A percentile compares a stretch with the other conserved stretches of the same genome.
Conservation (phyloP, 306 rosid species). For the Delonix regia region DNA sequence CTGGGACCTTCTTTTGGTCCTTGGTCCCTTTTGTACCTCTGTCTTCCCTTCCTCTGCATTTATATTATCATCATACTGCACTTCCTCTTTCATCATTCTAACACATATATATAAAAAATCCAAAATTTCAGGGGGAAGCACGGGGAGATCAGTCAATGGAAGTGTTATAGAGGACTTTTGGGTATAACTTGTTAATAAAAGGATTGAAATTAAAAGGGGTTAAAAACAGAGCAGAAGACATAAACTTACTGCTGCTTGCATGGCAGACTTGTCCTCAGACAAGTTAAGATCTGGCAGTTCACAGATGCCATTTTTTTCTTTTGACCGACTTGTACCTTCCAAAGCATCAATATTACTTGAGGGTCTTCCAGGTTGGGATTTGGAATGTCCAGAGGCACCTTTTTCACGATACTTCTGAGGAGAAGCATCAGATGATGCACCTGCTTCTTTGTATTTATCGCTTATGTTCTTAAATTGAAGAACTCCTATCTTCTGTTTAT, state of each 20-base stretch:
- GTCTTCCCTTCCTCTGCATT: not conserved
- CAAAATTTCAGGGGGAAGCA: not conserved
- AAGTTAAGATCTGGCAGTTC: slow-evolving; percentile 71
- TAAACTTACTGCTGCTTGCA: slow-evolving; percentile 67
- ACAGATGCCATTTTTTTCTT: slow-evolving; percentile 68
- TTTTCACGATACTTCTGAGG: slow-evolving; percentile 67
- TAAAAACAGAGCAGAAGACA: slow-evolving; percentile 15
- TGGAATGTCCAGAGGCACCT: slow-evolving; percentile 59
- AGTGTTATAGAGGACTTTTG: slow-evolving; percentile 12
- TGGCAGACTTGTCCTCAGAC: slow-evolving; percentile 54
- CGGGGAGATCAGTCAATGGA: not conserved
- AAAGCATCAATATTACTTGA: slow-evolving; percentile 47
- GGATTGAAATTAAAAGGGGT: slow-evolving; percentile 12
- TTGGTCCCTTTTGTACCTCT: not conserved
- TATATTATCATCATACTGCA: not conserved
- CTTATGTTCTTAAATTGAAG: slow-evolving; percentile 59
- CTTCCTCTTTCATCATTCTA: not conserved
- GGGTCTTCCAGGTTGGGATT: slow-evolving; percentile 65
- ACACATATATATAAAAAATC: not conserved
- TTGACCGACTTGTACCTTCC: slow-evolving; percentile 53
- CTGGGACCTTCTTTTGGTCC: not conserved
- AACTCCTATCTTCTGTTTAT: slow-evolving; percentile 64
- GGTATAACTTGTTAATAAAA: slow-evolving; percentile 3
- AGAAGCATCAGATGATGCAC: slow-evolving; percentile 54
- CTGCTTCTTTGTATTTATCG: slow-evolving; percentile 67